phyloP scores from a whole-genome alignment of 768 basidiomycete genomes.

The Suillus brevipes region DNA sequence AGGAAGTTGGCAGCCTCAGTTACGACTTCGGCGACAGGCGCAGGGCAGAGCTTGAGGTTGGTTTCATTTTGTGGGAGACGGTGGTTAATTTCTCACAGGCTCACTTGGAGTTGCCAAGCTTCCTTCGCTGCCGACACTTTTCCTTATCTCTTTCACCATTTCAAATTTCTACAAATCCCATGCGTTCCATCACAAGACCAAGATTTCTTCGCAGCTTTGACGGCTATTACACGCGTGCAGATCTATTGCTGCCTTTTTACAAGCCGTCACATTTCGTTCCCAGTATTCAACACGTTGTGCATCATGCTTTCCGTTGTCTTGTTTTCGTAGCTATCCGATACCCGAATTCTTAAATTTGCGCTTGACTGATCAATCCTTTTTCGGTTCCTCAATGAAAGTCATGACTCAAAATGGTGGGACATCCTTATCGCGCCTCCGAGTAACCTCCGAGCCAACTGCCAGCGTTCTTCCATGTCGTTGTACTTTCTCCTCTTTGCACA shows the following conservation, averaged over 20 bases:
- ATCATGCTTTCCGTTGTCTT: neutral
- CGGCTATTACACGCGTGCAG: neutral
- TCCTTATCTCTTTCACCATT: neutral
- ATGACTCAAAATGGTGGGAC: neutral
- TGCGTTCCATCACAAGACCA: neutral
- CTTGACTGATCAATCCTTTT: no score
- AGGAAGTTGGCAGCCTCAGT: slow-evolving; percentile 76
- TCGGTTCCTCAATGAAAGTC: neutral
- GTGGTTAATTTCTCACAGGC: neutral
- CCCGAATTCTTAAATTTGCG: neutral
- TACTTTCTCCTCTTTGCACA: neutral
- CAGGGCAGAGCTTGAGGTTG: neutral
- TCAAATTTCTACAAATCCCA: neutral
- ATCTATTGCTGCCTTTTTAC: neutral
- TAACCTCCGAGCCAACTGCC: neutral
- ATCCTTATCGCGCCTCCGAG: neutral
- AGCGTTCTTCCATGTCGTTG: slow-evolving; percentile 1
- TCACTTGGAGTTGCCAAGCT: neutral
- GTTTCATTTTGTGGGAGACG: neutral
- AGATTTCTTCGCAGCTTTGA: neutral
- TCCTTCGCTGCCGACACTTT: neutral
- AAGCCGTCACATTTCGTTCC: neutral
- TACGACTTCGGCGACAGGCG: slow-evolving; percentile 41
- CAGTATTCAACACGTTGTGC: neutral
- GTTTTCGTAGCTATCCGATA: neutral